These are phyloP conservation scores for Colletotrichum endophyticum DNA, from an alignment of 2,329 filamentous ascomycete species.

Conservation along the genomic window DNA sequence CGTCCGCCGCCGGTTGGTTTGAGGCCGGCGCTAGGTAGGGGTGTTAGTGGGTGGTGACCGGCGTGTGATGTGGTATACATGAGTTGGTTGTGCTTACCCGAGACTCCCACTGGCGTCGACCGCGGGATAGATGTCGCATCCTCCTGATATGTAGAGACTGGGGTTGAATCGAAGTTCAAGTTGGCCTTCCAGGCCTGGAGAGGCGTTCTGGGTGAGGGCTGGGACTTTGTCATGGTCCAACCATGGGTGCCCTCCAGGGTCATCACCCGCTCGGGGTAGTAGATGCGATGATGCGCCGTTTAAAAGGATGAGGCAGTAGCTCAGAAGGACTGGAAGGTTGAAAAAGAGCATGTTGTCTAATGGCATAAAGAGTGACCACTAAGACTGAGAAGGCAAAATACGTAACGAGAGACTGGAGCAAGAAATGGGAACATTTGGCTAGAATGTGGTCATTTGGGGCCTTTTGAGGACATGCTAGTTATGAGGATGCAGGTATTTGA, in stretches of 20 bases:
- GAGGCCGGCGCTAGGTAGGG: not conserved
- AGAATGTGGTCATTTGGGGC: accelerated
- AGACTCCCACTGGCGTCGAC: not conserved
- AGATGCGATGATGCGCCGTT: not conserved
- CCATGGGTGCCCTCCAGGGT: not conserved
- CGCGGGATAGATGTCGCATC: not conserved
- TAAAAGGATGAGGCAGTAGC: not conserved
- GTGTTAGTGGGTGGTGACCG: not conserved
- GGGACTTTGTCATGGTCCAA: not conserved
- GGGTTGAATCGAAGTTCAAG: not conserved
- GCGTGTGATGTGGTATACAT: too few relatives aligned
- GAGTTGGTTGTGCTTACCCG: not conserved
- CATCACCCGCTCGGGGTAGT: not conserved
- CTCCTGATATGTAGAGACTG: not conserved
- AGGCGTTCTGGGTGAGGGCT: not conserved
- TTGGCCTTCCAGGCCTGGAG: not conserved
- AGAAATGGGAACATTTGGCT: accelerated
- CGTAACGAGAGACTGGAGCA: not conserved
- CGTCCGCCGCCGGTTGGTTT: not conserved
- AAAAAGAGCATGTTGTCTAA: accelerated
- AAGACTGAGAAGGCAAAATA: not conserved
- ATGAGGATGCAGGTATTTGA: too few relatives aligned
- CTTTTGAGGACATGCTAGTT: not conserved
- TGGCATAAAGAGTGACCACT: not conserved
- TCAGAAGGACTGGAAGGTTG: not conserved